phyloP scores from a whole-genome alignment of 345 rosid genomes.

The Citrus sinensis region DVS_A1.0 CM039166.1:24147001-24147500 shows the following conservation, averaged over 20 bases:
- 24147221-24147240: slow-evolving; percentile 45
- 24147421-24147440: slow-evolving; percentile 36
- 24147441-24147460: slow-evolving; percentile 49
- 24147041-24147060: slow-evolving; percentile 57
- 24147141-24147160: slow-evolving; percentile 51
- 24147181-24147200: slow-evolving; percentile 52
- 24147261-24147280: slow-evolving; percentile 75
- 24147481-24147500: slow-evolving; percentile 59
- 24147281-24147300: slow-evolving; percentile 58
- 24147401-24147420: slow-evolving; percentile 62
- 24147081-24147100: slow-evolving; percentile 50
- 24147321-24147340: slow-evolving; percentile 52
- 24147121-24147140: slow-evolving; percentile 45
- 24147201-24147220: slow-evolving; percentile 44
- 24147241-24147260: slow-evolving; percentile 57
- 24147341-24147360: slow-evolving; percentile 38
- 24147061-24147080: slow-evolving; percentile 62
- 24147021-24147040: slow-evolving; percentile 62
- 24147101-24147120: slow-evolving; percentile 66
- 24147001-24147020: slow-evolving; percentile 41
- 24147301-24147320: slow-evolving; percentile 56
- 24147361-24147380: slow-evolving; percentile 58
- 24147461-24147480: slow-evolving; percentile 55
- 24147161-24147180: slow-evolving; percentile 49
- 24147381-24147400: slow-evolving; percentile 62